These are phyloP conservation scores for Drechmeria coniospora DNA, from an alignment of 2,329 filamentous ascomycete species.

Conservation along the genomic window DNA sequence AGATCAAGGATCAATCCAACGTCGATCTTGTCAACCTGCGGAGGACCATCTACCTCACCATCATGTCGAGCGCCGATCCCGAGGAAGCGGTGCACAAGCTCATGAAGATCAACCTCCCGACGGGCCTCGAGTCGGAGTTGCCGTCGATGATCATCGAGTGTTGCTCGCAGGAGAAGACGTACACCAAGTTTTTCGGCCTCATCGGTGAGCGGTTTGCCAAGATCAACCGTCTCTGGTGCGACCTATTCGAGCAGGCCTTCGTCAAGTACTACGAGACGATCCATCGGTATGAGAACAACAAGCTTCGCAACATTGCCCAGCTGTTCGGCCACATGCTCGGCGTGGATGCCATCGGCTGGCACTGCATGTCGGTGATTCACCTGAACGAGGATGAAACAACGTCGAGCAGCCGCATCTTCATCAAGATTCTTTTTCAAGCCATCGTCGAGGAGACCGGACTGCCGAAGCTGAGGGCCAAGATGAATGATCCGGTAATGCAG, in stretches of 20 bases:
- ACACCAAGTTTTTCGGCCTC: slow-evolving; percentile 91
- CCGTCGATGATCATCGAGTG: slow-evolving; percentile 97
- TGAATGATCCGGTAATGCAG: slow-evolving; percentile 65
- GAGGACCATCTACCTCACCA: slow-evolving; percentile 89
- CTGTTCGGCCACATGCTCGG: slow-evolving; percentile 88
- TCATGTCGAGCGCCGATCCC: slow-evolving; percentile 91
- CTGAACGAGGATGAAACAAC: slow-evolving; percentile 96
- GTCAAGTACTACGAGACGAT: slow-evolving; percentile 93
- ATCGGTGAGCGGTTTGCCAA: slow-evolving; percentile 93
- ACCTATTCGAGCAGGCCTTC: slow-evolving; percentile 83
- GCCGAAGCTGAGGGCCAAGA: slow-evolving; percentile 57
- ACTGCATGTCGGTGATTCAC: slow-evolving; percentile 69
- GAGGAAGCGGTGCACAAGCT: slow-evolving; percentile 97
- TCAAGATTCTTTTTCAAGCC: slow-evolving; percentile 95
- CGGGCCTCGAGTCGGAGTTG: slow-evolving; percentile 75
- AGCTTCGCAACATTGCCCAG: slow-evolving; percentile 83
- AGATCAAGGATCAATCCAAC: slow-evolving; percentile 97
- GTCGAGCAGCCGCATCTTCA: slow-evolving; percentile 89
- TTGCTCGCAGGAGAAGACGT: slow-evolving; percentile 91
- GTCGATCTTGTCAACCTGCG: slow-evolving; percentile 88
- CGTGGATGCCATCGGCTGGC: slow-evolving; percentile 83
- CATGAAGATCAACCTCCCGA: slow-evolving; percentile 80
- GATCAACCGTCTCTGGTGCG: slow-evolving; percentile 86
- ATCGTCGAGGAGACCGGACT: slow-evolving; percentile 77
- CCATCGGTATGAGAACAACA: slow-evolving; percentile 91